Evolutionary conservation across 2,329 filamentous ascomycete species (phyloP).

Genomic region (Ophiostoma novo-ulmi): DNA sequence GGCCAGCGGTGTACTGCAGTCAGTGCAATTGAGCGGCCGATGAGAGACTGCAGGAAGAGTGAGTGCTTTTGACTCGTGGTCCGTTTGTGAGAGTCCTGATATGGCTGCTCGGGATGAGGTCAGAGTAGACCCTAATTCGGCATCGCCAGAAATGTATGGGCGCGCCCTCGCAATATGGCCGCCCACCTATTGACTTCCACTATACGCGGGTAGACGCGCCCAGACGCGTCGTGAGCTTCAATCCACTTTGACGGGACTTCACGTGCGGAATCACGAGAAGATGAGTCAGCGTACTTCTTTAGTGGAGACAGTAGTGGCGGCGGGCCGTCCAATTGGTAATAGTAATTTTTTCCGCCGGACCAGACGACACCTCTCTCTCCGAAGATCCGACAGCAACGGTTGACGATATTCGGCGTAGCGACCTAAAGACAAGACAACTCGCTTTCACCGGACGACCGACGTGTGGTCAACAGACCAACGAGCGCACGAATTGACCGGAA

Average conservation of each 20-base stretch:
- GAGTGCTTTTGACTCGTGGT: not conserved
- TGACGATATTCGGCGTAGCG: conserved; percentile 16
- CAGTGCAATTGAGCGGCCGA: not conserved
- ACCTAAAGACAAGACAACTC: conserved; percentile 14
- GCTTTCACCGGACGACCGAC: not conserved
- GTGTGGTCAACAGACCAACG: not conserved
- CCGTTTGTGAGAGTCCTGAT: not conserved
- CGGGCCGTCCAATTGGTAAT: conserved; percentile 18
- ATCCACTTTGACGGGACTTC: not conserved
- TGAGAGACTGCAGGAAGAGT: not conserved
- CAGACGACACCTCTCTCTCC: conserved; percentile 16
- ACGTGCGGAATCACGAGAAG: not conserved
- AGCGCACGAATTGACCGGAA: not conserved
- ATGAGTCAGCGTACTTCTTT: conserved; percentile 21
- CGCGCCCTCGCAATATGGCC: conserved; percentile 4
- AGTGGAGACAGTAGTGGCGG: conserved; percentile 15
- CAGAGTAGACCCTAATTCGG: not conserved
- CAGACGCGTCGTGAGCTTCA: conserved; percentile 17
- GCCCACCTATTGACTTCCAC: conserved; percentile 2
- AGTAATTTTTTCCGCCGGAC: conserved; percentile 22
- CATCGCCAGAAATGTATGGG: conserved; percentile 8
- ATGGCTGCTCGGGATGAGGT: conserved; percentile 14
- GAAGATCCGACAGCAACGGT: conserved; percentile 16
- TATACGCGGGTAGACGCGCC: conserved; percentile 23
- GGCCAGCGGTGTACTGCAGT: conserved; percentile 9